These are phyloP conservation scores for Trichosporon sp. DNA, from an alignment of 1,284 basidiomycete genomes.

Conservation along the genomic window DNA sequence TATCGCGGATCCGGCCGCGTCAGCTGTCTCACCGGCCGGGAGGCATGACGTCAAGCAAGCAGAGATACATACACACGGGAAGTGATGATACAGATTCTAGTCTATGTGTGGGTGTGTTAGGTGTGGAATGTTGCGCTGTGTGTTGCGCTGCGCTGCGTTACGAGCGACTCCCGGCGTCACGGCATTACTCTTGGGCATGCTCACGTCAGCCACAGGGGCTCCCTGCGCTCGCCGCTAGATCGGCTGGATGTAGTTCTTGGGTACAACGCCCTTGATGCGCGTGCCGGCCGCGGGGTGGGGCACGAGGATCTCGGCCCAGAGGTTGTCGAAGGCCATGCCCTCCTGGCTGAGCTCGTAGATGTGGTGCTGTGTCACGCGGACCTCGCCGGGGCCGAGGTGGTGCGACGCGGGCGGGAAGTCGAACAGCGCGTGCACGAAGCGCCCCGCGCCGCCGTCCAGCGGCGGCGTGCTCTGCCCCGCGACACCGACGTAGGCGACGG, in stretches of 20 bases:
- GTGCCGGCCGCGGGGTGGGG: constrained; percentile 8
- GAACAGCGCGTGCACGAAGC: constrained; percentile 17
- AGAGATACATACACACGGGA: not conserved
- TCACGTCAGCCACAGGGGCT: not conserved
- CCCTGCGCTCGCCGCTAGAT: not conserved
- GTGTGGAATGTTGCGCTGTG: not conserved
- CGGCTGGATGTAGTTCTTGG: constrained; percentile 18
- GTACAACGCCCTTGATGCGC: constrained; percentile 16
- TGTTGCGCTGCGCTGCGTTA: not conserved
- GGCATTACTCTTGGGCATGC: not conserved
- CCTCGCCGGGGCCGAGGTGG: constrained; percentile 14
- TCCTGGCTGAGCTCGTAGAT: constrained; percentile 25
- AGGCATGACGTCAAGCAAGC: not conserved
- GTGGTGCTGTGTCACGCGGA: constrained; percentile 8
- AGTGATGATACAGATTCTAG: not conserved
- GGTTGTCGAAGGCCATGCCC: constrained; percentile 22
- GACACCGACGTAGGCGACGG: constrained; percentile 9
- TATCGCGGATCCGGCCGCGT: not conserved
- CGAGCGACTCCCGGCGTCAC: not conserved
- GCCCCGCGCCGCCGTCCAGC: constrained; percentile 17
- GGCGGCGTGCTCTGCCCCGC: constrained; percentile 13
- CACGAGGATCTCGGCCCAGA: constrained; percentile 24
- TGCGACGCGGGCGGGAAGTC: constrained; percentile 20
- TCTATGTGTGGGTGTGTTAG: not conserved
- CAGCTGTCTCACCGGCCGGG: not conserved